Evolutionary conservation across 495 filamentous ascomycete genomes (phyloP), one percentile per base, ranked within the genome.

Genomic region (Penicillium maclennaniae): DNA sequence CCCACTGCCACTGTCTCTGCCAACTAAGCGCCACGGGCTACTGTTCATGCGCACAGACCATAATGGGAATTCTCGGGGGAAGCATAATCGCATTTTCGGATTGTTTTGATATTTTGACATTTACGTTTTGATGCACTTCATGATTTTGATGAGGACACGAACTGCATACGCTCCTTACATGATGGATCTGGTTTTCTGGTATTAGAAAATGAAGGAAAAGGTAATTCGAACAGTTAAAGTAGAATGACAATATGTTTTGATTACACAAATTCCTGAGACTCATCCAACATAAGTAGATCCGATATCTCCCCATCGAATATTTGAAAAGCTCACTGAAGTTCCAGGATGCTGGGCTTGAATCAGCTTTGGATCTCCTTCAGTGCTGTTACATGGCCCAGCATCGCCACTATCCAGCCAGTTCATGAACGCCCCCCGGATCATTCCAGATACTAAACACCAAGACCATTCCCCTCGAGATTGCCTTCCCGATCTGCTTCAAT

Each of bases 371-470:
- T 65, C 59, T 1, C 70, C 70, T 44, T 65, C 62, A 0, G 63
- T 72, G n/a, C 56, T 59, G 53, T 76, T 82, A 61, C 85, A 88
- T 25, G 84, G 83, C 3, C 85, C 84, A 17, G 78, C 69, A 54
- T 52, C 67, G 7, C 69, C 71, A 39, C 73, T 69, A 59, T 87
- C 85, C 12, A 88, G 65, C 83, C 84, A 87, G 39, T 73, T 73
- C 85, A 87, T 87, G 62, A 74, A 79, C 2, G 69, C 66, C n/a
- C 73, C 73, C 68, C 15, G 67, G 62, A 47, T 83, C 82, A 67
- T 80, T 82, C 84, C 84, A 87, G 49, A 88, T 76, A 54, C 74
- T 79, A 57, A 87, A 78, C 1, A 78, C 73, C n/a, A 87, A 62
- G 1, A 86, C 83, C 84, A 89, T 88, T 3, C 85, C 84, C 0